Evolutionary conservation across 345 rosid genomes (phyloP), one percentile per base, ranked within the genome.

Genomic region (Camelina laxa): DNA sequence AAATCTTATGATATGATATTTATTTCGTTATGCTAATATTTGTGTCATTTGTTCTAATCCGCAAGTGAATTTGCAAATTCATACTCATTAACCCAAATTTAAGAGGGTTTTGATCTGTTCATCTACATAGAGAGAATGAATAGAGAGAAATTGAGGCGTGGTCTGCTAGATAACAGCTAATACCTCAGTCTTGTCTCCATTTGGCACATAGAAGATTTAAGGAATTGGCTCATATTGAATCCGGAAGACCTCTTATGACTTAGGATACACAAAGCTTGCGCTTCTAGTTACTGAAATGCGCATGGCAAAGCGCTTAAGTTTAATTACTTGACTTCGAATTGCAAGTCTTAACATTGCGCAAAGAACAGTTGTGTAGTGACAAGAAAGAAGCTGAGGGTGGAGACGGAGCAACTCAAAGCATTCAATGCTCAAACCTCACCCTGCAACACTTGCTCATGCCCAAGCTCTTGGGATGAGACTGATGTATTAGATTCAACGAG

Each of bases 151-250:
- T 41, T 80, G 82, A 91, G 92, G 17, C 81, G 17, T 79, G 94
- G 85, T 74, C 74, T 73, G 80, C 86, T 88, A 55, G 88, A 86
- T 74, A 96, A 88, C 87, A 89, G 85, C 92, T 89, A 83, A 83
- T 36, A 17, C 49, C 17, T 44, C 49, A 15, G 49, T 0, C 12
- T 10, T 36, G 41, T 1, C 41, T 36, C 12, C 41, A 36, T 38
- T 38, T 38, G 41, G 41, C 41, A 38, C 4, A 10, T 4, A 3
- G 9, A 9, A 38, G 13, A 11, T 38, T 38, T 9, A 38, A 9
- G 41, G 41, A 9, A 0, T 36, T 38, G 12, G 41, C 41, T 9
- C 13, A 38, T 38, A 9, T 38, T 36, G 12, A 4, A 36, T 36
- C 11, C 36, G 11, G 12, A 36, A 9, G 4, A 9, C 12, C 12